phyloP scores from a whole-genome alignment of 2,329 filamentous ascomycete genomes.

The Fonsecaea nubica region DNA sequence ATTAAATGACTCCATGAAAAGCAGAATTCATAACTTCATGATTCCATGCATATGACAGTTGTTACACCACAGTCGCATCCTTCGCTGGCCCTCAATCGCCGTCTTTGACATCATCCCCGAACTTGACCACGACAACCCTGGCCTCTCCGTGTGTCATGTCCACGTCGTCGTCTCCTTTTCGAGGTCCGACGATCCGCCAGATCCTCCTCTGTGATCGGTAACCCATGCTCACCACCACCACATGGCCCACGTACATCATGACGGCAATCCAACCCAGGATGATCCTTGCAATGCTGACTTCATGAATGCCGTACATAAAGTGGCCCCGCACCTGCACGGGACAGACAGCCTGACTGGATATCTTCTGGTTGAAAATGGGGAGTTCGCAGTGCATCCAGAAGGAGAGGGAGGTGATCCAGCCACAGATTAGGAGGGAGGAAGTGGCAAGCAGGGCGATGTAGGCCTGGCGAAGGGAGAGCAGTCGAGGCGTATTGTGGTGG shows the following conservation, averaged over 20 bases:
- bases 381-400: conserved; percentile 40
- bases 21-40: conserved; percentile 7
- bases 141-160: conserved; percentile 14
- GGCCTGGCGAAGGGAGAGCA: conserved; percentile 37
- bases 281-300: conserved; percentile 36
- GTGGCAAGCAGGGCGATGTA: conserved; percentile 35
- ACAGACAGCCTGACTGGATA: conserved; percentile 53
- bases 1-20: neutral
- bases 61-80: conserved; percentile 5
- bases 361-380: conserved; percentile 43
- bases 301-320: conserved; percentile 40
- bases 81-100: conserved; percentile 1
- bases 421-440: conserved; percentile 30
- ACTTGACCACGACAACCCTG: conserved; percentile 13
- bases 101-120: conserved; percentile 3
- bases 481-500: conserved; percentile 28
- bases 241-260: conserved; percentile 24
- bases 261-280: conserved; percentile 32
- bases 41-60: neutral
- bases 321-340: conserved; percentile 56
- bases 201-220: conserved; percentile 23
- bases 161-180: conserved; percentile 1
- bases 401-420: conserved; percentile 32
- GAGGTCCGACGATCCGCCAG: conserved; percentile 26
- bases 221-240: conserved; percentile 17